Base-by-base conservation (phyloP, 176 grass and related monocot species). In the Echinochloa phyllopogon region DNA sequence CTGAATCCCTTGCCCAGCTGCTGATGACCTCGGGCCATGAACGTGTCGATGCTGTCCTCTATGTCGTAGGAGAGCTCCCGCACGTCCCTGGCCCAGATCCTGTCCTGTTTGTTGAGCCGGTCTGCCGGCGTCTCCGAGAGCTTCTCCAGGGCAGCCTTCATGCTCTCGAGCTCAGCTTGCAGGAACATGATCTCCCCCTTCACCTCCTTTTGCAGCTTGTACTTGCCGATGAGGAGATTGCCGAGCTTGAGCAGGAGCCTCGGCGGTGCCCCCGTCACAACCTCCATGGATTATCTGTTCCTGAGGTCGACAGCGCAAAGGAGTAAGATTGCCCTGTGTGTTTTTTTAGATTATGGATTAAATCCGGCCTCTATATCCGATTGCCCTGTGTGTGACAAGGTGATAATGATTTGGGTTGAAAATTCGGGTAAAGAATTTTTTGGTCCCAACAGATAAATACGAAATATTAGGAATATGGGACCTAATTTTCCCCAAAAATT, bases 1-100 rank as follows among this genome's bases (percentile, higher is more conserved):
- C 25, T 70, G 10, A 70, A 45, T 41, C 68, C 41, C n/a, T n/a
- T n/a, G n/a, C n/a, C n/a, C n/a, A n/a, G n/a, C n/a, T n/a, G n/a
- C n/a, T n/a, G n/a, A n/a, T 36, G 39, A n/a, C 17, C 3, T 0
- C 27, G 56, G 7, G 37, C 70, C 67, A 74, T 33, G 68, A 74
- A 60, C 7, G 20, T 8, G 69, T 83, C 69, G 0, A 83, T 7
- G 0, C 14, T 47, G 40, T 83, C 81, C 25, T 83, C 81, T 15
- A 60, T 74, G 24, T 83, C 81, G 5, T 74, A 83, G 25, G 81
- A 70, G 0, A 83, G 10, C 25, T 83, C 81, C 8, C 81, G 27
- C 10, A 74, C 5, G 0, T 74, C 14, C 4, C 8, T 79, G 5
- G 59, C 43, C 77, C 77, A 79, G 2, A 65, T 65, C 59, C 65